Evolutionary conservation across 768 basidiomycete genomes (phyloP), one percentile per base, ranked within the genome.

Genomic region (Cystoderma amianthinum): DNA sequence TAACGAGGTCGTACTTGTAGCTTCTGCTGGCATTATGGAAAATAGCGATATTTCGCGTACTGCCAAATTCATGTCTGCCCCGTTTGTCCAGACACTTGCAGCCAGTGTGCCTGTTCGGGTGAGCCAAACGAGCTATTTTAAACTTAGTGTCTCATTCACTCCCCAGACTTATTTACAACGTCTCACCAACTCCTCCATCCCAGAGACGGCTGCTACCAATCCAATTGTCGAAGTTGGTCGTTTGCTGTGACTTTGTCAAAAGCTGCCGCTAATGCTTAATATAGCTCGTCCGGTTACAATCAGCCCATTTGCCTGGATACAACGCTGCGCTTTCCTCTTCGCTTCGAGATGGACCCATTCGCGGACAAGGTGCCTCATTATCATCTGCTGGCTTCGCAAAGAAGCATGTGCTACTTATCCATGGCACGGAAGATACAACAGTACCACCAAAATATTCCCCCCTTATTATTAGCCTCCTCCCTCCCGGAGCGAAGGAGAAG

Each of bases 301-400:
- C 82, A 0, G 85, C 85, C 1, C 80, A 85, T 52, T 69, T 88
- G 4, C 74, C 80, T 1, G 76, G 85, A 3, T 88, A 78, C 55
- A 85, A 88, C 48, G 71, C 76, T 16, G 85, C 85, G 0, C 62
- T 88, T n/a, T 85, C 85, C 0, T 86, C 84, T 3, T 84, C 79
- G 2, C 63, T 88, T 18, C 73, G 85, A 23, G 74, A 82, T 28
- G 85, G 85, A 1, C 85, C 85, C 11, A 64, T 87, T 20, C 76
- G 84, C 28, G 82, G 82, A 3, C 73, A 80, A 41, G 59, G 58
- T 1, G 56, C 69, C 1, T 64, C 78, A 3, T 85, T 85, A 49
- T 56, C 67, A 19, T 66, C 72, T 0, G 62, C 69, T 12, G 73
- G 67, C 2, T 69, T 76, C 42, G 63, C 63, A 2, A 61, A 64